Evolutionary conservation across 2,329 filamentous ascomycete genomes (phyloP).

Genomic region (Alternaria rosae): DNA sequence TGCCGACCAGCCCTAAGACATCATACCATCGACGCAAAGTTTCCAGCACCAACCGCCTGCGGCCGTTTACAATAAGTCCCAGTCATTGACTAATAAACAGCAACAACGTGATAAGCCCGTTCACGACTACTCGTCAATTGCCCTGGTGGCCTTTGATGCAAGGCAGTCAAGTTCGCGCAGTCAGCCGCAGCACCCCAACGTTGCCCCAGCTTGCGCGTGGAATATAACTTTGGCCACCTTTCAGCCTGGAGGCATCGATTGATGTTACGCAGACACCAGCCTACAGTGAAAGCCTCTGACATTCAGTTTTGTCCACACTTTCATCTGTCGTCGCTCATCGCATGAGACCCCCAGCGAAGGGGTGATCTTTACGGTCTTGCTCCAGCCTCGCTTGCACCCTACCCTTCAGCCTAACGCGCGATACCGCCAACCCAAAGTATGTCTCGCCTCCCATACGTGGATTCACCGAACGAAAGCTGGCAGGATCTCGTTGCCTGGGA

Average conservation of each 20-base stretch:
- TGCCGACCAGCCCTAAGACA: slow-evolving; percentile 19
- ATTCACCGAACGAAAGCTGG: slow-evolving; percentile 35
- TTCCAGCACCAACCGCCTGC: slow-evolving; percentile 15
- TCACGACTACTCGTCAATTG: slow-evolving; percentile 27
- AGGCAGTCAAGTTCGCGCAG: slow-evolving; percentile 14
- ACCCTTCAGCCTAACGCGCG: background rate
- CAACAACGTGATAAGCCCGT: slow-evolving; percentile 28
- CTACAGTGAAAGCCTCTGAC: slow-evolving; percentile 5
- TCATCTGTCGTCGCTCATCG: slow-evolving; percentile 4
- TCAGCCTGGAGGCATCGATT: slow-evolving; percentile 11
- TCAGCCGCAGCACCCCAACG: slow-evolving; percentile 21
- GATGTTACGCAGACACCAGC: slow-evolving; percentile 7
- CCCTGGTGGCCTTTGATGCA: slow-evolving; percentile 16
- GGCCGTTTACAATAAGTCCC: slow-evolving; percentile 18
- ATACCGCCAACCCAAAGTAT: slow-evolving; percentile 9
- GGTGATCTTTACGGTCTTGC: slow-evolving; percentile 10
- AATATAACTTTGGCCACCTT: slow-evolving; percentile 25
- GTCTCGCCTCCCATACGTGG: slow-evolving; percentile 26
- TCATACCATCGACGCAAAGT: slow-evolving; percentile 16
- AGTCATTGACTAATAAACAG: slow-evolving; percentile 26
- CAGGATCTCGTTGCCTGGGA: slow-evolving; percentile 41
- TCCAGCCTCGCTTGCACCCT: background rate
- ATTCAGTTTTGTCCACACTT: slow-evolving; percentile 5
- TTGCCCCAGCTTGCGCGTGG: slow-evolving; percentile 12
- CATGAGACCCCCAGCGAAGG: slow-evolving; percentile 18